phyloP scores from a whole-genome alignment of 345 rosid genomes.

The Citrus hindsii region DNA sequence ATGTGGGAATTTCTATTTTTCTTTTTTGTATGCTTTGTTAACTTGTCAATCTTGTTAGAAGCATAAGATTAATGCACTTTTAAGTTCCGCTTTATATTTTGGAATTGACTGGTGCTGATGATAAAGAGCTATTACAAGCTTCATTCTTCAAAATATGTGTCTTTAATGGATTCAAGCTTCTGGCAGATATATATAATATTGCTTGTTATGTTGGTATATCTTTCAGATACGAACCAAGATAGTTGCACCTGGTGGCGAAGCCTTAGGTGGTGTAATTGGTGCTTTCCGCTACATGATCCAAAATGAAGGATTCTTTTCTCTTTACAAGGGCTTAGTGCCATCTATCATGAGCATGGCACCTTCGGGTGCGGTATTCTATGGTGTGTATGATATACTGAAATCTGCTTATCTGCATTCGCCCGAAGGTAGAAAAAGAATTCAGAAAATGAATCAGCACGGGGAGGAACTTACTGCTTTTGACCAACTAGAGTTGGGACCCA shows the following conservation, averaged over 20 bases:
- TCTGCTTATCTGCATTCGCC: constrained; percentile 63
- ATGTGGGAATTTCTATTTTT: constrained; percentile 20
- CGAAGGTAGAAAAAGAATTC: constrained; percentile 57
- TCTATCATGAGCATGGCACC: constrained; percentile 77
- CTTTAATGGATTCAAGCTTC: not conserved
- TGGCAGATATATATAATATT: not conserved
- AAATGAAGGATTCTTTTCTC: constrained; percentile 72
- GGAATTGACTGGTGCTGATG: not conserved
- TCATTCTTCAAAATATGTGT: not conserved
- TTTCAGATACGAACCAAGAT: constrained; percentile 66
- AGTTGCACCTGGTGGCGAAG: constrained; percentile 78
- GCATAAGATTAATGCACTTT: not conserved
- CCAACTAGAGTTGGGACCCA: constrained; percentile 73
- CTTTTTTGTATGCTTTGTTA: not conserved
- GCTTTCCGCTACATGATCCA: constrained; percentile 56
- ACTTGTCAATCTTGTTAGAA: not conserved
- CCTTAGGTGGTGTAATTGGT: constrained; percentile 66
- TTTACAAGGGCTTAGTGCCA: constrained; percentile 70
- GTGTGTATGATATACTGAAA: constrained; percentile 65
- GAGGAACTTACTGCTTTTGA: constrained; percentile 61
- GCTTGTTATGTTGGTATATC: constrained; percentile 1
- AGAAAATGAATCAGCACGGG: constrained; percentile 48
- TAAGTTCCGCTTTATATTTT: not conserved
- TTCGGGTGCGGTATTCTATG: constrained; percentile 70
- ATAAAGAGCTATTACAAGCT: too few species aligned